Base-by-base conservation (phyloP, 139 green algal species). In the Chlamydomonas asymmetrica region DNA sequence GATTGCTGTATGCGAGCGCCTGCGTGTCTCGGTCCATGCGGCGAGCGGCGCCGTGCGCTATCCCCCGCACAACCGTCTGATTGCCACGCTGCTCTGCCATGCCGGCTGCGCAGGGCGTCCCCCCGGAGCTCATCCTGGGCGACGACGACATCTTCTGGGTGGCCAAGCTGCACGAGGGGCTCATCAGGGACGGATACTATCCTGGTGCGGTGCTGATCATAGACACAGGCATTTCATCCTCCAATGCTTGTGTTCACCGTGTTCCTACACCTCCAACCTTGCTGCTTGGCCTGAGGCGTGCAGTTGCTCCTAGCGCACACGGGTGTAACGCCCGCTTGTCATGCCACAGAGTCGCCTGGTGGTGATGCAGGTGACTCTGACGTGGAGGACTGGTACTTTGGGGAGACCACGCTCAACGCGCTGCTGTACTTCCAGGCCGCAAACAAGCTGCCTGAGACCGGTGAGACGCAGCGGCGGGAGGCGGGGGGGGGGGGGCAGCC, bases 121-220 rank as follows among this genome's bases (percentile, higher is more conserved):
- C 88, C 0, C 92, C 92, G 2, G 23, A 75, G 6, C 79, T 97
- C 32, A 71, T 57, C 9, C 1, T 73, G 20, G 91, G 92, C 1
- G 85, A 88, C 56, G 91, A 97, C 52, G 89, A 97, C 81, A 91
- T 97, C 13, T 94, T 79, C 57, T 97, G 92, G 92, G 75, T 95
- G 8, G 85, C 71, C 57, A 76, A 80, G 61, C 80, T 96, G 76
- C 90, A 94, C 59, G 62, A 59, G 2, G 88, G 39, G 2, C 76
- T 96, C 45, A 56, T 82, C 34, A 62, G 63, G 31, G 32, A 59
- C 13, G 92, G 92, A 20, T 96, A 86, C 71, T 91, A 88, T 78
- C 82, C 85, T 1, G 64, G n/a, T 57, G 22, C 18, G 49, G 49
- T 22, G 22, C 49, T 22, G 49, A 57, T 18, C 49, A n/a, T 49